Conservation (phyloP, 345 rosid genomes). For the Rhizophora apiculata region DNA sequence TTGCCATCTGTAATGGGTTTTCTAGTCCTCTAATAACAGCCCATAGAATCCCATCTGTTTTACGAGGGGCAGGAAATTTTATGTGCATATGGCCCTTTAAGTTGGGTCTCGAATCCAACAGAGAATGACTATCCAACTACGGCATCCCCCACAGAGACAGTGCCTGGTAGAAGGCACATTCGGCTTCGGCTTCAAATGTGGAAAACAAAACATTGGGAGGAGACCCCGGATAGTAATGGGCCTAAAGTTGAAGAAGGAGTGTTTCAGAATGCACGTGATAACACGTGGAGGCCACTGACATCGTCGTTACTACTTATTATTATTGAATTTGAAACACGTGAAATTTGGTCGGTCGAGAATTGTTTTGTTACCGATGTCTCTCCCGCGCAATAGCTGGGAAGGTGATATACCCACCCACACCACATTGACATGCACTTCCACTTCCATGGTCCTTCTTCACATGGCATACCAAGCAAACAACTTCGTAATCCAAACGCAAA, state of each 20-base stretch:
- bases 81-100: too few relatives aligned
- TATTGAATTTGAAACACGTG: not conserved
- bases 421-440: too few relatives aligned
- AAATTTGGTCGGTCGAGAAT: conserved; percentile 4
- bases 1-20: not conserved
- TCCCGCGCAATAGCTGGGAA: not conserved
- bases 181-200: too few relatives aligned
- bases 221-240: conserved; percentile 15
- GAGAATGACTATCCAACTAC: too few relatives aligned
- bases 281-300: conserved; percentile 33
- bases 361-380: conserved; percentile 1
- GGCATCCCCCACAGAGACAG: too few relatives aligned
- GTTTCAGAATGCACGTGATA: conserved; percentile 27
- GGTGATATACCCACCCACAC: not conserved
- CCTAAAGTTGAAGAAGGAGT: not conserved
- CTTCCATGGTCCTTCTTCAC: too few relatives aligned
- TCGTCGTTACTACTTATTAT: not conserved
- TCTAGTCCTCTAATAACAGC: not conserved
- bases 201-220: not conserved
- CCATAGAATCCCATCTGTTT: not conserved
- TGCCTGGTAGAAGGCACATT: too few relatives aligned
- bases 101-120: too few relatives aligned
- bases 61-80: too few relatives aligned
- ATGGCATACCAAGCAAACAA: too few relatives aligned
- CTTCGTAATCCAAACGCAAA: too few relatives aligned